phyloP scores from a whole-genome alignment of 169 alveolate genomes.

The Plasmodium cynomolgi region DNA sequence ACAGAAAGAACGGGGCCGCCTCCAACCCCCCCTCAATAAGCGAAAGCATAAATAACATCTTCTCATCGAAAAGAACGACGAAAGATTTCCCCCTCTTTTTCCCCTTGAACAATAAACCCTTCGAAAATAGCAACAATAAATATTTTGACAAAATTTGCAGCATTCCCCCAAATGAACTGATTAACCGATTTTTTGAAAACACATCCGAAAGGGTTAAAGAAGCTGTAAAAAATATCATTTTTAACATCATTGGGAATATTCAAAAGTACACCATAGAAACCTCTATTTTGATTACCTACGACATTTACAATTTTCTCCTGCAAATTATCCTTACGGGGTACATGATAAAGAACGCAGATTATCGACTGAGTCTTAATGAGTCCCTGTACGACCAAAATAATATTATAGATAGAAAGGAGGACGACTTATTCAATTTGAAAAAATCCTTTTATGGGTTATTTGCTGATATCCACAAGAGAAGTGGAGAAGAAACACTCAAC shows the following conservation, averaged over 20 bases:
- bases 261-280: conserved; percentile 86
- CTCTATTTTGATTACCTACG: conserved; percentile 85
- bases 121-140: conserved; percentile 71
- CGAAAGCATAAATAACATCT: conserved; percentile 46
- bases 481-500: conserved; percentile 18
- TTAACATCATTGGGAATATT: conserved; percentile 83
- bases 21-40: conserved; percentile 22
- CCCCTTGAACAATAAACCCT: conserved; percentile 37
- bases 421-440: conserved; percentile 28
- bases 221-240: conserved; percentile 87
- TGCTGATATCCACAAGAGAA: conserved; percentile 3
- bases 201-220: conserved; percentile 86
- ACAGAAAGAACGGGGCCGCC: background rate
- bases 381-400: conserved; percentile 70
- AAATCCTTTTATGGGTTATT: conserved; percentile 51
- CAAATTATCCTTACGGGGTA: conserved; percentile 87
- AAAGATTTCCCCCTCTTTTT: conserved; percentile 67
- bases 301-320: conserved; percentile 79
- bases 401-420: conserved; percentile 19
- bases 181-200: conserved; percentile 77
- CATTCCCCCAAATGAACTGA: conserved; percentile 81
- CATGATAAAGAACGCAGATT: conserved; percentile 88
- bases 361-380: conserved; percentile 80
- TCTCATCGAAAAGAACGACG: conserved; percentile 36
- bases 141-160: conserved; percentile 74